These are phyloP conservation scores for Epithele typhae DNA, from an alignment of 768 basidiomycete species.

Conservation along the genomic window DNA sequence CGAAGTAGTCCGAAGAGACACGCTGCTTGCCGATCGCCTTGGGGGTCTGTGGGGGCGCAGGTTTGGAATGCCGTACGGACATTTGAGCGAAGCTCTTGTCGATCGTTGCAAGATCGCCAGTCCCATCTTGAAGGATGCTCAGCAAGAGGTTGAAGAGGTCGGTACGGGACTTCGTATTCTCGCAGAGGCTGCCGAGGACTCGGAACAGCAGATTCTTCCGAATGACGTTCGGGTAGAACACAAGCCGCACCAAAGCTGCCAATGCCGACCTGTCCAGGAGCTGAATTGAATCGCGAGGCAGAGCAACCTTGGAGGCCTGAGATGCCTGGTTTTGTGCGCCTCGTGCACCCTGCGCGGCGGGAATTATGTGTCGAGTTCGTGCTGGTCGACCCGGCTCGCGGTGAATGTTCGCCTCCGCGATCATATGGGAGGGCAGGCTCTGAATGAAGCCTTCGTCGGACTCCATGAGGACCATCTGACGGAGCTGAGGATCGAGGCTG, in stretches of 20 bases:
- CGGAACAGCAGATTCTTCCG: constrained; percentile 83
- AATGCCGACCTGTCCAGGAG: constrained; percentile 88
- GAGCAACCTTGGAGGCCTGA: constrained; percentile 44
- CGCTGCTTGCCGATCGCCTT: constrained; percentile 68
- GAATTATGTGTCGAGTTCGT: constrained; percentile 8
- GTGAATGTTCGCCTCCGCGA: constrained; percentile 75
- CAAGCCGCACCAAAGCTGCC: constrained; percentile 82
- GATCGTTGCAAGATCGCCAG: constrained; percentile 85
- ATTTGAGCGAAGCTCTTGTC: constrained; percentile 93
- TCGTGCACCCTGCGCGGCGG: constrained; percentile 3
- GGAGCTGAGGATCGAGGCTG: constrained; percentile 82
- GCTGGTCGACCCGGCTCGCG: constrained; percentile 42
- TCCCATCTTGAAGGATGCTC: constrained; percentile 92
- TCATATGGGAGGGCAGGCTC: constrained; percentile 77
- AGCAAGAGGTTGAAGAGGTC: constrained; percentile 94
- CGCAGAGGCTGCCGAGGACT: constrained; percentile 91
- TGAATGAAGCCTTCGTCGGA: constrained; percentile 83
- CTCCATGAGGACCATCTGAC: constrained; percentile 87
- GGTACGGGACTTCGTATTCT: constrained; percentile 85
- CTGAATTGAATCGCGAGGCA: constrained; percentile 84
- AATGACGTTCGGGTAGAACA: constrained; percentile 94
- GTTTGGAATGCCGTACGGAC: constrained; percentile 66
- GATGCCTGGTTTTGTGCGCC: constrained; percentile 11
- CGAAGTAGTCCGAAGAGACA: constrained; percentile 46
- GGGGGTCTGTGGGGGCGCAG: constrained; percentile 34